Base-by-base conservation (phyloP, 2,329 filamentous ascomycete species). In the Fusarium anguioides region DNA sequence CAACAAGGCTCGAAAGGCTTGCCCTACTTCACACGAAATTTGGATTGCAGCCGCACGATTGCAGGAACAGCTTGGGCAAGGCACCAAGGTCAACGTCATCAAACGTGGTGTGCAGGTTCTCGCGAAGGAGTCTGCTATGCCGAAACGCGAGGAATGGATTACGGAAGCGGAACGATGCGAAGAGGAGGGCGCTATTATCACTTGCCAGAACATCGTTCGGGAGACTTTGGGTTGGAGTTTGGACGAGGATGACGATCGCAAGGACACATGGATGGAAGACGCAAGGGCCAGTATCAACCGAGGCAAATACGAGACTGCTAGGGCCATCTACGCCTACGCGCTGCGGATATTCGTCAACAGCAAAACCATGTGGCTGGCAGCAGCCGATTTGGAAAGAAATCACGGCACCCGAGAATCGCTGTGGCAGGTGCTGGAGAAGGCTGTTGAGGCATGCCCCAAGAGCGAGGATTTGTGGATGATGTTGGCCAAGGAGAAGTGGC, bases 101-200 rank as follows among this genome's bases (percentile, higher is more conserved):
- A 95, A 96, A 77, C 91, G 93, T 81, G 96, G 93, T 41, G 89
- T 97, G 29, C 93, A 96, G 74, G 89, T 94, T 20, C 84, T 99
- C 29, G 93, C 90, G 35, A 93, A 94, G 73, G 94, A 97, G 74
- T 94, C 92, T 26, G 95, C 96, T 12, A 99, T 99, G 96, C 87
- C 96, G 36, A 97, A 97, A 79, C 90, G 96, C 37, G 96, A 99
- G 76, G 94, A 97, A 71, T 99, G 96, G 96, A 96, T 99, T 51
- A 85, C 87, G 7, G 94, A 98, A 78, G 96, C 96, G 0, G 96
- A 99, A 77, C 92, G 92, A 66, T 98, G 95, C 75, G 96, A 99
- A 78, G 91, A 93, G 57, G 96, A 98, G 76, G 94, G 93, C 8
- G 94, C 94, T 17, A 83, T 92, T 12, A 82, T 94, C 39, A 98